Evolutionary conservation across 345 rosid species (phyloP).

Genomic region (Acer saccharum): DNA sequence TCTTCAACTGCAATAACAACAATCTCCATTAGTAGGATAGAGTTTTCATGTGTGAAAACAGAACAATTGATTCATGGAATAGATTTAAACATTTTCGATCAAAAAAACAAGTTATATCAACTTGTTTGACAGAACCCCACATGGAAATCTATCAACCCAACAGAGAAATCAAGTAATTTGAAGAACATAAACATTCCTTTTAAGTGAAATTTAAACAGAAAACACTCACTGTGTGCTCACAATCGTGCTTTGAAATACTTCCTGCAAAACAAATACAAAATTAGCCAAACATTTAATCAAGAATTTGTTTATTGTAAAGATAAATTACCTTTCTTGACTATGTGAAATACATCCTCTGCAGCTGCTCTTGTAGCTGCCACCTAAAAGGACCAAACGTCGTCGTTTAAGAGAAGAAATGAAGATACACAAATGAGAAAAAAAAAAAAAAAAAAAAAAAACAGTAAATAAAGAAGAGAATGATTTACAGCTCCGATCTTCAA

Average conservation of each 20-base stretch:
- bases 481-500: constrained; percentile 83
- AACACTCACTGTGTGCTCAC: constrained; percentile 60
- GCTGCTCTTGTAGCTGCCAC: constrained; percentile 65
- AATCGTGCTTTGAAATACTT: constrained; percentile 38
- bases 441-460: background rate
- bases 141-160: background rate
- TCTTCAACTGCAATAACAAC: constrained; percentile 68
- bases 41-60: background rate
- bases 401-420: background rate
- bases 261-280: constrained; percentile 42
- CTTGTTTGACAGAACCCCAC: background rate
- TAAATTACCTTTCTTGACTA: constrained; percentile 55
- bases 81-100: background rate
- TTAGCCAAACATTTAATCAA: background rate
- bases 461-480: background rate
- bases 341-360: constrained; percentile 64
- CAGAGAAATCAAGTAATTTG: background rate
- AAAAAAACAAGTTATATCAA: background rate
- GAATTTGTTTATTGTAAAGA: background rate
- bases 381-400: constrained; percentile 32
- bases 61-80: background rate
- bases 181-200: background rate
- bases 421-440: background rate
- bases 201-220: background rate
- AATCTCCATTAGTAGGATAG: background rate